Percentiles rank a stretch among this genome's conserved stretches.
These are phyloP conservation scores for Penicillium occitanis DNA, from an alignment of 2,329 filamentous ascomycete species.

Conservation along the genomic window DNA sequence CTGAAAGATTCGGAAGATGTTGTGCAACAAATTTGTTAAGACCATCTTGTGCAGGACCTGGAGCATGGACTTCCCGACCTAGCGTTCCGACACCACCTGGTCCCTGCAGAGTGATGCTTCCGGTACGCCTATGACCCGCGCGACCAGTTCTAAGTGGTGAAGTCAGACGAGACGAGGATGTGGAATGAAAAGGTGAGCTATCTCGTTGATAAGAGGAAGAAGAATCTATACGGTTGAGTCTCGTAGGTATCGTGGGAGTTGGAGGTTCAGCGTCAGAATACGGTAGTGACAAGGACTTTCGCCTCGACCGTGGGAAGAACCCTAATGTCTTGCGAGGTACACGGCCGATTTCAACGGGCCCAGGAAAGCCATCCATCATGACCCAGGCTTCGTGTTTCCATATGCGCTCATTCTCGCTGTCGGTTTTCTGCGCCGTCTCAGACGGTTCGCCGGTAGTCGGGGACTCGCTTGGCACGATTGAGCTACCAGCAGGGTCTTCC, in stretches of 20 bases:
- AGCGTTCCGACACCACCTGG: constrained; percentile 89
- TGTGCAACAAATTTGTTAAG: constrained; percentile 82
- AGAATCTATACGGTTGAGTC: constrained; percentile 28
- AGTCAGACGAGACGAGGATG: constrained; percentile 12
- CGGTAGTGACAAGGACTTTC: constrained; percentile 66
- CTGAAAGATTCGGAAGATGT: constrained; percentile 75
- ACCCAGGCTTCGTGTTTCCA: constrained; percentile 94
- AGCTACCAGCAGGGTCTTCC: constrained; percentile 38
- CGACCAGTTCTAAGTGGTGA: constrained; percentile 23
- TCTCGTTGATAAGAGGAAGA: constrained; percentile 23
- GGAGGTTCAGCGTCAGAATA: constrained; percentile 59
- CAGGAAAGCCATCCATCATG: constrained; percentile 66
- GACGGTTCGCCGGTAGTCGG: constrained; percentile 13
- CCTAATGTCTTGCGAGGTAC: constrained; percentile 77
- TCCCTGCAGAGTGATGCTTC: constrained; percentile 66
- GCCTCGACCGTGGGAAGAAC: constrained; percentile 86
- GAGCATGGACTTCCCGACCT: constrained; percentile 51
- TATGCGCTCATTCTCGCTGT: constrained; percentile 60
- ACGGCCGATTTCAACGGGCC: constrained; percentile 80
- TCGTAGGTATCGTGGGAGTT: constrained; percentile 36
- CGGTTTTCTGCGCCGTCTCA: constrained; percentile 26
- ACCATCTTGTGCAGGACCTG: constrained; percentile 77
- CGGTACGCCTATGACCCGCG: constrained; percentile 42
- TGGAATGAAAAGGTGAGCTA: constrained; percentile 13
- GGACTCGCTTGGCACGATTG: constrained; percentile 31